Conservation (phyloP, 306 rosid genomes). For the Cajanus cajan region DNA sequence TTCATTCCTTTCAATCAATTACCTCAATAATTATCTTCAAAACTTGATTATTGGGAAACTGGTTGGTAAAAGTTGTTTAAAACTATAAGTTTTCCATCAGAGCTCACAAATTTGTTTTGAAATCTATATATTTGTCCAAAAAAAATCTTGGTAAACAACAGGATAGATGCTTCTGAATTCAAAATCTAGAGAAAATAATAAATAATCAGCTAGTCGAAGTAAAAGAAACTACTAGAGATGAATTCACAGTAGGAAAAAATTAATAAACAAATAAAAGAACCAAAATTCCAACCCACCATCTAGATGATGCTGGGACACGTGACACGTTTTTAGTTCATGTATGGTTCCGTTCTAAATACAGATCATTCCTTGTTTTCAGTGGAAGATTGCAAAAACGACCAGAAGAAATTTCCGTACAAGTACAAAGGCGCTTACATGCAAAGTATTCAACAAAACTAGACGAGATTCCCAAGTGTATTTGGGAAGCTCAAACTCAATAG, state of each 20-base stretch:
- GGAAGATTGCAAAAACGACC: constrained; percentile 17
- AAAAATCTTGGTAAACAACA: too few species aligned
- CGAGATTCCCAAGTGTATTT: constrained; percentile 5
- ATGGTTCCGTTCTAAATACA: constrained; percentile 22
- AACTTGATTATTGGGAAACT: too few species aligned
- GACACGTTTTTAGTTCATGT: background rate
- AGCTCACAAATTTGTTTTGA: too few species aligned
- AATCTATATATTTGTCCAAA: too few species aligned
- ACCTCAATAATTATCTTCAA: too few species aligned
- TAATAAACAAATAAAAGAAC: background rate
- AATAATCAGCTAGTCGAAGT: background rate
- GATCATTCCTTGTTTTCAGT: constrained; percentile 5
- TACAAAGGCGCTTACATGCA: constrained; percentile 22
- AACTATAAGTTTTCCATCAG: too few species aligned
- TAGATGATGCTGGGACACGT: background rate
- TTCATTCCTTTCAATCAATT: too few species aligned
- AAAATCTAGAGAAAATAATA: background rate
- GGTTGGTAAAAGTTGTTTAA: too few species aligned
- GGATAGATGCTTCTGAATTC: too few species aligned
- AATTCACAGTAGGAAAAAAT: constrained; percentile 6
- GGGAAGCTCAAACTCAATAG: constrained; percentile 34
- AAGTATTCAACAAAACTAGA: constrained; percentile 11
- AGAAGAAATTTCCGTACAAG: constrained; percentile 15
- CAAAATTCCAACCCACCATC: constrained; percentile 7
- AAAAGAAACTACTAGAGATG: background rate